Base-by-base conservation (phyloP, 2,329 filamentous ascomycete genomes). In the Aspergillus udagawae region DNA sequence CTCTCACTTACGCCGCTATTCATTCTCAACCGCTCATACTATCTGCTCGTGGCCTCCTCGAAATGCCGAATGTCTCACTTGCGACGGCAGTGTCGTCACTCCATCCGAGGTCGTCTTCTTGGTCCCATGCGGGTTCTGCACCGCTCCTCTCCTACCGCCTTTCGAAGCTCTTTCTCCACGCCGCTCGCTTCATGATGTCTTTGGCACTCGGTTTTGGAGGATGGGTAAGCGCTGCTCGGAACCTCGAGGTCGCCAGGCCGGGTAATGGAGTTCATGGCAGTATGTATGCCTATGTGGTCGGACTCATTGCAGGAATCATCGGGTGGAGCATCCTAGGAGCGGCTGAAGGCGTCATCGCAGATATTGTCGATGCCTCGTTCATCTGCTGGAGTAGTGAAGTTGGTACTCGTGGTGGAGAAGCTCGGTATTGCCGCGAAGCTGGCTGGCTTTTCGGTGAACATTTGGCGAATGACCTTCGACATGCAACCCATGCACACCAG, bases 311-410 rank as follows among this genome's bases (percentile, higher is more conserved):
- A 17, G 91, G 90, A 59, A 92, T 93, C 54, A 97, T 99, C 65
- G 94, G 94, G 7, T 99, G 94, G 87, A 92, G 91, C 4, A 87
- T 97, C 1, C 80, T 99, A 52, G 91, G 92, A 27, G 89, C 92
- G 1, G 93, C 96, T 83, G 92, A 96, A 71, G 90, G 91, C 14
- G 89, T 96, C 20, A 77, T 96, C 25, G 90, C 90, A 52, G 91
- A 91, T 53, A 92, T 96, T 53, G 84, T 96, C 4, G 92, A 96
- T 73, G 92, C 89, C 3, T 87, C 91, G 38, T 84, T 97, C 25
- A 88, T 99, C 12, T 99, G 94, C 78, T 97, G 96, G 84, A 92
- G 90, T 27, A 96, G 91, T 67, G 94, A 99, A 82, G 88, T 75
- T 64, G 85, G 83, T 52, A 87, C 87, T 75, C 83, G 83, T 54